Evolutionary conservation across 1,284 basidiomycete species (phyloP).

Genomic region (Ceratobasidium sp.): DNA sequence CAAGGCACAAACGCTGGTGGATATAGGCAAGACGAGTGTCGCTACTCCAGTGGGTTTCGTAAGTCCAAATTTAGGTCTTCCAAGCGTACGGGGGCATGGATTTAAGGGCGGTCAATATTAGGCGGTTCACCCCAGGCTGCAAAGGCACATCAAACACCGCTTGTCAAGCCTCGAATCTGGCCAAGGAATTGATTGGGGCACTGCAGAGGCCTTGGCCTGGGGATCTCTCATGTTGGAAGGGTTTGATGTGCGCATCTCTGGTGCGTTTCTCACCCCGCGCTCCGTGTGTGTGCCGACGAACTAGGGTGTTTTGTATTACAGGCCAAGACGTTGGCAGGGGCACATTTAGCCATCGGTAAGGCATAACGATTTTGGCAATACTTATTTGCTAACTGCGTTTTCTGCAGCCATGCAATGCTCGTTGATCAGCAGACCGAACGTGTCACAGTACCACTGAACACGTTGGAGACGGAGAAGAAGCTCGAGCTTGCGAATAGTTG

Average conservation of each 20-base stretch:
- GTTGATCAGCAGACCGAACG: constrained; percentile 85
- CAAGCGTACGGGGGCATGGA: not conserved
- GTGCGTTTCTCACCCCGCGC: constrained; percentile 52
- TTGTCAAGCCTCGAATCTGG: constrained; percentile 76
- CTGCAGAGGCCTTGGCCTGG: constrained; percentile 69
- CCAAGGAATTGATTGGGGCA: constrained; percentile 83
- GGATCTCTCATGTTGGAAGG: constrained; percentile 36
- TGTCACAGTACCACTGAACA: constrained; percentile 80
- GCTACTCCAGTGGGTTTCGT: constrained; percentile 79
- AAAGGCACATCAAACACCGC: constrained; percentile 81
- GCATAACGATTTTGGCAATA: constrained; percentile 41
- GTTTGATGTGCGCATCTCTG: constrained; percentile 38
- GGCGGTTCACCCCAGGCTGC: constrained; percentile 83
- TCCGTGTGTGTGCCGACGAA: constrained; percentile 86
- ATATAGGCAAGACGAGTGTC: constrained; percentile 76
- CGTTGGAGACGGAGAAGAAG: constrained; percentile 66
- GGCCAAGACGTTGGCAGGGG: constrained; percentile 92
- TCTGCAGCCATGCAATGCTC: constrained; percentile 83
- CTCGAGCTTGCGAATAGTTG: constrained; percentile 88
- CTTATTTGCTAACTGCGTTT: not conserved
- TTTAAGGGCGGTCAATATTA: constrained; percentile 49
- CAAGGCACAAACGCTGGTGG: constrained; percentile 60
- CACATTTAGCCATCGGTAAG: constrained; percentile 85
- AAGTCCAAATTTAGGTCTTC: constrained; percentile 52
- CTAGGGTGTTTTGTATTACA: constrained; percentile 89